Percentiles rank a stretch among this genome's conserved stretches.
Conservation (phyloP, 108 stramenopile species). For the Bacterosira constricta region DNA sequence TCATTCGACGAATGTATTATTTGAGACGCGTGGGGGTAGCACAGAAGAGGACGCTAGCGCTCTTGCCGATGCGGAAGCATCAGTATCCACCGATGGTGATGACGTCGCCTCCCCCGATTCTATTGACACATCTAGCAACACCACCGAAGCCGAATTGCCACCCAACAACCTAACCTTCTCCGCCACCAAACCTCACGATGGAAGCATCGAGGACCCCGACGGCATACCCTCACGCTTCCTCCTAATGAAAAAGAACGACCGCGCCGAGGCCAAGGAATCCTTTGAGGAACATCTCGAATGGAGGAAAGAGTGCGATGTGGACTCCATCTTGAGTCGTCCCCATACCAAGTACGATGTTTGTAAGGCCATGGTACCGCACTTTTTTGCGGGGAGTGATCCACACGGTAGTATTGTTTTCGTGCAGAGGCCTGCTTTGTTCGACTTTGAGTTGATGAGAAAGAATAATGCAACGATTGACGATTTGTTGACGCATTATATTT, state of each 20-base stretch:
- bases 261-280: conserved; percentile 58
- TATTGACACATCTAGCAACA: not conserved
- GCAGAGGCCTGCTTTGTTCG: conserved; percentile 58
- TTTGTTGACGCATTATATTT: conserved; percentile 71
- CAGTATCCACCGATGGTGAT: not conserved
- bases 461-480: conserved; percentile 67
- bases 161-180: conserved; percentile 36
- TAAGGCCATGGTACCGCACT: conserved; percentile 66
- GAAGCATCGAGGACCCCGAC: conserved; percentile 67
- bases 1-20: not conserved
- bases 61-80: not conserved
- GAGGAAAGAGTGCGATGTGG: conserved; percentile 60
- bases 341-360: conserved; percentile 72
- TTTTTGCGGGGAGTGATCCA: conserved; percentile 70
- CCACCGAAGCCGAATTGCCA: not conserved
- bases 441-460: conserved; percentile 51
- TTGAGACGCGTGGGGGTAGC: conserved; percentile 29
- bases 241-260: conserved; percentile 64
- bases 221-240: conserved; percentile 73
- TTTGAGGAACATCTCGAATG: conserved; percentile 58
- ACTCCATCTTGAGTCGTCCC: conserved; percentile 62
- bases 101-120: not conserved
- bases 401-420: conserved; percentile 60
- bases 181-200: conserved; percentile 59
- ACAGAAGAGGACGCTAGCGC: not conserved